Base-by-base conservation (phyloP, 2,329 filamentous ascomycete species). In the Byssochlamys sp. region DNA sequence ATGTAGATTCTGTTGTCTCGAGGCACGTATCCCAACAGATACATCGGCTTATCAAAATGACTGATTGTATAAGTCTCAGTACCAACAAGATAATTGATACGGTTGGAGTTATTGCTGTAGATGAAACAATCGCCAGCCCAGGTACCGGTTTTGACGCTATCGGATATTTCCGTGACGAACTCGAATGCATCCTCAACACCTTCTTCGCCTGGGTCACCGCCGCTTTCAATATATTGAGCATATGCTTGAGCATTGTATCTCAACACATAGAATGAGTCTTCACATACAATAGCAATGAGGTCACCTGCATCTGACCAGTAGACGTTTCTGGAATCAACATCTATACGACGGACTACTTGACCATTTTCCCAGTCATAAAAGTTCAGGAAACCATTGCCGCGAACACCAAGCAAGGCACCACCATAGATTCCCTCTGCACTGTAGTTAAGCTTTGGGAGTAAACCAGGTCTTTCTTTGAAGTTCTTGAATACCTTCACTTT, bases 91-190 rank as follows among this genome's bases (percentile, higher is more conserved):
- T 97, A 97, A 80, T 97, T 97, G 59, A 99, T 81, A 61, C 94
- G 89, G 80, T 97, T 96, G 9, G 91, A 95, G 73, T 83, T 89
- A 80, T 95, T 97, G 57, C 94, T 96, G 81, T 97, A 99, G 72
- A 97, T 91, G 81, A 99, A 96, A 78, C 92, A 96, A 77, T 99
- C 94, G 61, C 94, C 94, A 58, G 99, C 89, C 94, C 94, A 99
- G 77, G 95, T 89, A 65, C 92, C 94, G 25, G 92, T 96, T 63
- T 90, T 88, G 55, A 97, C 91, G 62, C 83, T 89, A 77, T 97
- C 94, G 70, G 88, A 92, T 69, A 96, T 91, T 71, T 97, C 94
- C 25, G 91, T 96, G 57, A 97, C 89, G 28, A 97, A 88, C 70
- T 97, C 92, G 66, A 99, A 96, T 4, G 94, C 94, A 27, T 91